A percentile compares a stretch with the other conserved stretches of the same genome.
Conservation (phyloP, 2,329 filamentous ascomycete genomes). For the Ophiostoma ips region DNA sequence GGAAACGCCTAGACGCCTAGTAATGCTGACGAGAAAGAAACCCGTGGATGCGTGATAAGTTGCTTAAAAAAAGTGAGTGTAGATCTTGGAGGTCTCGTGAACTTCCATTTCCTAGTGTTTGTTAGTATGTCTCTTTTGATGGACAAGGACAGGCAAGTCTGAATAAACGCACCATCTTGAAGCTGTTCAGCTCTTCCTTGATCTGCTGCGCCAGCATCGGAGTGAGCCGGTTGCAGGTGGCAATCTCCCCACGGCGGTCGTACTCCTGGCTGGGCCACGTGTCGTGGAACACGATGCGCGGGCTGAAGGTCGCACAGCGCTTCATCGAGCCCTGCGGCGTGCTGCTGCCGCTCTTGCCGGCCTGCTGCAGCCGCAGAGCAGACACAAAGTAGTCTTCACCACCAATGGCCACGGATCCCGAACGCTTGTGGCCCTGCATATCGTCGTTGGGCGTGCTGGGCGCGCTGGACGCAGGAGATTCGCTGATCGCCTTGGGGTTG, state of each 20-base stretch:
- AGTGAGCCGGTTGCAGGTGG: conserved; percentile 93
- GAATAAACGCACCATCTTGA: conserved; percentile 60
- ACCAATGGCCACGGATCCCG: conserved; percentile 58
- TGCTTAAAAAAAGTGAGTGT: conserved; percentile 96
- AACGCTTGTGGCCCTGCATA: conserved; percentile 48
- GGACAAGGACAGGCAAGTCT: not conserved
- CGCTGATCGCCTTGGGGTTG: conserved; percentile 48
- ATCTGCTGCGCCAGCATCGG: conserved; percentile 97
- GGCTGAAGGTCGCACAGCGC: conserved; percentile 66
- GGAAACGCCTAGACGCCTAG: not conserved
- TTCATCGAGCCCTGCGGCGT: conserved; percentile 57
- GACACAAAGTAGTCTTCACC: conserved; percentile 85
- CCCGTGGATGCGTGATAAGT: not conserved
- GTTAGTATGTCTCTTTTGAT: not conserved
- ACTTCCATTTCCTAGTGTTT: conserved; percentile 87
- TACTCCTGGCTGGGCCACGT: conserved; percentile 95
- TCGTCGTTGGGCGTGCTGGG: conserved; percentile 83
- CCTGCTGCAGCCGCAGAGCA: conserved; percentile 56
- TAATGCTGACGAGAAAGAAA: not conserved
- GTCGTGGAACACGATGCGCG: conserved; percentile 86
- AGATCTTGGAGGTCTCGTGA: conserved; percentile 95
- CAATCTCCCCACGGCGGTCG: conserved; percentile 87
- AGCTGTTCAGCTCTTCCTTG: conserved; percentile 97
- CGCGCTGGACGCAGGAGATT: conserved; percentile 72
- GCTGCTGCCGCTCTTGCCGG: conserved; percentile 66